These are phyloP conservation scores for Psilocybe cyanescens DNA, from an alignment of 768 basidiomycete species.

Conservation along the genomic window DNA sequence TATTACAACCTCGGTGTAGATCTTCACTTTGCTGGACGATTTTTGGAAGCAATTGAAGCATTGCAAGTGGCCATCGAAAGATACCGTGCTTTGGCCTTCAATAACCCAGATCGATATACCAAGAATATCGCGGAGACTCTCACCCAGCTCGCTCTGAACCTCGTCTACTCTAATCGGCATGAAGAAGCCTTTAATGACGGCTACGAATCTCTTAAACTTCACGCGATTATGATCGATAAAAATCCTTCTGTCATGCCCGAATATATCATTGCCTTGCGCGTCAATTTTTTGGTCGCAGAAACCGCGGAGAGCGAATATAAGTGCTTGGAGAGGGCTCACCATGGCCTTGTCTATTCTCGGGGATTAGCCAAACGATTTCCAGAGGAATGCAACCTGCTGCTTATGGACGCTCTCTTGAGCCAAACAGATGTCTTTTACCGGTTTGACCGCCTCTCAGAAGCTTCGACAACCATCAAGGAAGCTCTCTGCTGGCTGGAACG, in stretches of 20 bases:
- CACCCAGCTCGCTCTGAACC: conserved; percentile 6
- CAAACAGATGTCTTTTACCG: conserved; percentile 1
- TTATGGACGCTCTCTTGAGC: conserved; percentile 1
- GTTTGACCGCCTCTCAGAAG: conserved; percentile 11
- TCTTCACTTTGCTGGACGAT: conserved; percentile 8
- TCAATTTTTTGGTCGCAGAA: conserved; percentile 4
- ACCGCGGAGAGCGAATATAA: conserved; percentile 8
- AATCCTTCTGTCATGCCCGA: not conserved
- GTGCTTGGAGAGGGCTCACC: conserved; percentile 1
- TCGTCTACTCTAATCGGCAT: conserved; percentile 2
- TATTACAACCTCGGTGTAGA: conserved; percentile 17
- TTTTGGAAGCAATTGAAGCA: conserved; percentile 9
- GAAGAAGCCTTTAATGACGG: conserved; percentile 17
- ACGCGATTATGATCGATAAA: not conserved
- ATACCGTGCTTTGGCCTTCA: conserved; percentile 13
- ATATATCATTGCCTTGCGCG: conserved; percentile 2
- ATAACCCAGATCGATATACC: conserved; percentile 10
- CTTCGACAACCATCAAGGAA: not conserved
- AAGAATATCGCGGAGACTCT: conserved; percentile 14
- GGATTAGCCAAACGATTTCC: conserved; percentile 4
- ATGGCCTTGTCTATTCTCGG: conserved; percentile 3
- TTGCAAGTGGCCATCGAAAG: conserved; percentile 10
- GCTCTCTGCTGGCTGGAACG: conserved; percentile 2
- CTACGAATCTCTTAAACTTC: conserved; percentile 12
- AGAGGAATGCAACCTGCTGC: conserved; percentile 1